phyloP scores from a whole-genome alignment of 1,284 basidiomycete genomes.

The Malassezia yamatoensis region DNA sequence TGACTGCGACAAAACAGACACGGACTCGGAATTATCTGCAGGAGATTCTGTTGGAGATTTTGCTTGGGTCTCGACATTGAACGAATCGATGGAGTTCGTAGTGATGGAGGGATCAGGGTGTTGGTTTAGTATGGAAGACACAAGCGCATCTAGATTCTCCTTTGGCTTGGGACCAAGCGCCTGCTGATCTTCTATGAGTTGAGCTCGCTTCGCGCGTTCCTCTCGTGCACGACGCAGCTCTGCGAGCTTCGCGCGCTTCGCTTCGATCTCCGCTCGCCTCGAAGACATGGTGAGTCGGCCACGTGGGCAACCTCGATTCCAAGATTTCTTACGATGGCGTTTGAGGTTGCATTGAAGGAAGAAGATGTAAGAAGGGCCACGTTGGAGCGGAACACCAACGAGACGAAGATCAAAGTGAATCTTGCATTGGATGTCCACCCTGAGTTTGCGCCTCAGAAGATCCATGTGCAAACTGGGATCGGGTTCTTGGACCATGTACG shows the following conservation, averaged over 20 bases:
- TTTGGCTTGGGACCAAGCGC: slow-evolving; percentile 14
- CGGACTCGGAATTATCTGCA: too few species aligned
- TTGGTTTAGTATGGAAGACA: slow-evolving; percentile 23
- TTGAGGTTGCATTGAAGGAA: background rate
- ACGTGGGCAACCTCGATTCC: background rate
- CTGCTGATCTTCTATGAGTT: background rate
- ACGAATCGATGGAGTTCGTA: too few species aligned
- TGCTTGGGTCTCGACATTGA: too few species aligned
- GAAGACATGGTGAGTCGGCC: slow-evolving; percentile 32
- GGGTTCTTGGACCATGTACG: slow-evolving; percentile 94
- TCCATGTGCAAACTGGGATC: slow-evolving; percentile 84
- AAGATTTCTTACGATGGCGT: background rate
- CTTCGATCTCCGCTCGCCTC: slow-evolving; percentile 73
- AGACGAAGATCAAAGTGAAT: slow-evolving; percentile 76
- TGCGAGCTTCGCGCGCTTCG: slow-evolving; percentile 75
- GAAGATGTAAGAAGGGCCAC: slow-evolving; percentile 54
- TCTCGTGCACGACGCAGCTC: slow-evolving; percentile 66
- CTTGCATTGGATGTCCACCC: slow-evolving; percentile 73
- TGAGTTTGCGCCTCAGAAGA: slow-evolving; percentile 60
- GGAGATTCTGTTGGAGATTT: too few species aligned
- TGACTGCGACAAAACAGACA: too few species aligned
- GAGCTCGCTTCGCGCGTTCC: slow-evolving; percentile 51
- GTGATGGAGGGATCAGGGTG: too few species aligned
- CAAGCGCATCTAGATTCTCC: slow-evolving; percentile 38
- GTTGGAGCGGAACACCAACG: slow-evolving; percentile 76